Percentiles rank a stretch among this genome's conserved stretches.
These are phyloP conservation scores for Ichthyophthirius multifiliis DNA, from an alignment of 169 alveolate species.

Conservation along the genomic window DNA sequence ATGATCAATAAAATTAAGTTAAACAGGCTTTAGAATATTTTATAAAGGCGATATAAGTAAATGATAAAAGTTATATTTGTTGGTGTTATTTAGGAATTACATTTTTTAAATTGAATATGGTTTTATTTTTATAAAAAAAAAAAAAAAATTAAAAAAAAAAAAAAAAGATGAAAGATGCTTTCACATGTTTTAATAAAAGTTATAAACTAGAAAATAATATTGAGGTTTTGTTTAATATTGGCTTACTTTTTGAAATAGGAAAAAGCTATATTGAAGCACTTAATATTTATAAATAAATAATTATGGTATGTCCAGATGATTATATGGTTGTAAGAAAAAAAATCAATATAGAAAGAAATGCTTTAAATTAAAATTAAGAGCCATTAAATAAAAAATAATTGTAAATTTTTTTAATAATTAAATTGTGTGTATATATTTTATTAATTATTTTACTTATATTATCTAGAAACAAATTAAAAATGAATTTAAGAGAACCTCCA, in stretches of 20 bases:
- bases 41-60: neutral
- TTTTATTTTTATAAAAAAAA: neutral
- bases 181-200: neutral
- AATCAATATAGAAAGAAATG: neutral
- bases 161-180: neutral
- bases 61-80: neutral
- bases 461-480: neutral
- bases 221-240: neutral
- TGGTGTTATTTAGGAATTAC: slow-evolving; percentile 2
- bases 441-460: neutral
- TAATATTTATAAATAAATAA: neutral
- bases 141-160: neutral
- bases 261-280: neutral
- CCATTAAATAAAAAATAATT: neutral
- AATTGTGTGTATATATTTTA: too few species aligned
- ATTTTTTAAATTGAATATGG: neutral
- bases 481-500: neutral
- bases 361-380: neutral
- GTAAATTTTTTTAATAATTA: neutral
- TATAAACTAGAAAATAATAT: neutral
- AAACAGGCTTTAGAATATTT: neutral
- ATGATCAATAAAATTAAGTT: neutral
- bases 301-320: slow-evolving; percentile 11
- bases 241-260: neutral
- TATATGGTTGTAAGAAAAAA: slow-evolving; percentile 5